Evolutionary conservation across 768 basidiomycete species (phyloP).

Genomic region (Mycena indigotica): DNA sequence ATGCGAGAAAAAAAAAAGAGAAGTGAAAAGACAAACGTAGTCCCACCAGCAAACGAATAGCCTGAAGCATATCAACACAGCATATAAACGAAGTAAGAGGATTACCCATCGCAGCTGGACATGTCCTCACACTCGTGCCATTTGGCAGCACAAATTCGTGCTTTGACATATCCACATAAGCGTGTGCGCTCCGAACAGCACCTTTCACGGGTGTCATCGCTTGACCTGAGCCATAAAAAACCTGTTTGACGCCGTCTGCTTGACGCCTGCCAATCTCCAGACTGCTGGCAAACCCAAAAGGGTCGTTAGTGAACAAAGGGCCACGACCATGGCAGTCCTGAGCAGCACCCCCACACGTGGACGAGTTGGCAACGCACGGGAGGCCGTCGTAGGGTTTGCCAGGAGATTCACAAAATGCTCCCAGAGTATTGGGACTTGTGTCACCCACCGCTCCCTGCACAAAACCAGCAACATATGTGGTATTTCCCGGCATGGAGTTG

Average conservation of each 20-base stretch:
- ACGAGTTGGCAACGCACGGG: slow-evolving; percentile 65
- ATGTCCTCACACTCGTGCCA: slow-evolving; percentile 68
- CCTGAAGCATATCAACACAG: slow-evolving; percentile 42
- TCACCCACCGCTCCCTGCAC: slow-evolving; percentile 68
- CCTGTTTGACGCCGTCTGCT: slow-evolving; percentile 61
- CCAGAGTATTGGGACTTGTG: slow-evolving; percentile 76
- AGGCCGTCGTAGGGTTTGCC: slow-evolving; percentile 69
- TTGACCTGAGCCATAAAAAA: slow-evolving; percentile 48
- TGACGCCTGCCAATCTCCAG: slow-evolving; percentile 68
- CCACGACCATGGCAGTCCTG: slow-evolving; percentile 65
- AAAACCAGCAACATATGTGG: slow-evolving; percentile 74
- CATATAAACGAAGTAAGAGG: slow-evolving; percentile 1
- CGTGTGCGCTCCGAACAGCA: slow-evolving; percentile 66
- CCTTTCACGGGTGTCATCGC: slow-evolving; percentile 53
- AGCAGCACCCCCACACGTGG: slow-evolving; percentile 71
- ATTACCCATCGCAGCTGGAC: slow-evolving; percentile 77
- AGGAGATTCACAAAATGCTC: slow-evolving; percentile 78
- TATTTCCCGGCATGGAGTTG: slow-evolving; percentile 63
- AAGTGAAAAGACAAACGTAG: slow-evolving; percentile 53
- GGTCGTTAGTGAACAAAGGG: slow-evolving; percentile 6
- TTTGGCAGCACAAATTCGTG: slow-evolving; percentile 66
- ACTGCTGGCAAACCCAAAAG: slow-evolving; percentile 63
- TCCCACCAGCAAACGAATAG: slow-evolving; percentile 77
- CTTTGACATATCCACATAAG: slow-evolving; percentile 70
- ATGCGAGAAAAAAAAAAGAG: too few relatives aligned